A percentile compares a stretch with the other conserved stretches of the same genome.
Conservation (phyloP, 192 early-diverging fungal genomes). For the Phycomyces blakesleeanus region DNA sequence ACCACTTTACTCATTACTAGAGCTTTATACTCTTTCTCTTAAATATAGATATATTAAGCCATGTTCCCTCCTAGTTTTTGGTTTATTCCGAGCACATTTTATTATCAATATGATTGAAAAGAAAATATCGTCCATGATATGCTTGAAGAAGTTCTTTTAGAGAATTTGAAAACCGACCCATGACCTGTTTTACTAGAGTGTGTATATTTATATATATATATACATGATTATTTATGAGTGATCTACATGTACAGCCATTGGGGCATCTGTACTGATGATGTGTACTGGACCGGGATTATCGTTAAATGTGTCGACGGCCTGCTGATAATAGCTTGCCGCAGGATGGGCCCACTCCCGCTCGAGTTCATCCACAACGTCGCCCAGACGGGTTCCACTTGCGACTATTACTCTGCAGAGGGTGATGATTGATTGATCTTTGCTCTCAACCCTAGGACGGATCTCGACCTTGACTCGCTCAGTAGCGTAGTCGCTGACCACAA, state of each 20-base stretch:
- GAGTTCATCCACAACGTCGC: conserved; percentile 36
- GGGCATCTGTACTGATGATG: conserved; percentile 25
- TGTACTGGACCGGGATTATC: conserved; percentile 28
- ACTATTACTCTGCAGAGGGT: conserved; percentile 42
- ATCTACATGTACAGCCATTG: conserved; percentile 13
- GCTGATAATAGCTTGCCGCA: conserved; percentile 26
- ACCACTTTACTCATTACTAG: too few species aligned
- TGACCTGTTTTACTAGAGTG: too few species aligned
- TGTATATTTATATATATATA: too few species aligned
- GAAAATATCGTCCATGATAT: too few species aligned
- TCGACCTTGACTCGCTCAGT: conserved; percentile 39
- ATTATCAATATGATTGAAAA: too few species aligned
- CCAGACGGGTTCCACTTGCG: conserved; percentile 37
- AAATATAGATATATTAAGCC: too few species aligned
- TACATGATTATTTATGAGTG: not conserved
- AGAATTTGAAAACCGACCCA: too few species aligned
- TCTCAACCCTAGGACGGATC: conserved; percentile 41
- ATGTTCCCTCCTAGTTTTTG: too few species aligned
- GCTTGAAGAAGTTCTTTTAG: too few species aligned
- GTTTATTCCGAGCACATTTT: too few species aligned
- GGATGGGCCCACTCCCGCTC: conserved; percentile 44
- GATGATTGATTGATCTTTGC: conserved; percentile 34
- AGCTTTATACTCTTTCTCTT: too few species aligned
- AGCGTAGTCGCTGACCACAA: conserved; percentile 35
- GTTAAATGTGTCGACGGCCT: conserved; percentile 34